Conservation (phyloP, 2,329 filamentous ascomycete species). For the Arachnomyces sp. region DNA sequence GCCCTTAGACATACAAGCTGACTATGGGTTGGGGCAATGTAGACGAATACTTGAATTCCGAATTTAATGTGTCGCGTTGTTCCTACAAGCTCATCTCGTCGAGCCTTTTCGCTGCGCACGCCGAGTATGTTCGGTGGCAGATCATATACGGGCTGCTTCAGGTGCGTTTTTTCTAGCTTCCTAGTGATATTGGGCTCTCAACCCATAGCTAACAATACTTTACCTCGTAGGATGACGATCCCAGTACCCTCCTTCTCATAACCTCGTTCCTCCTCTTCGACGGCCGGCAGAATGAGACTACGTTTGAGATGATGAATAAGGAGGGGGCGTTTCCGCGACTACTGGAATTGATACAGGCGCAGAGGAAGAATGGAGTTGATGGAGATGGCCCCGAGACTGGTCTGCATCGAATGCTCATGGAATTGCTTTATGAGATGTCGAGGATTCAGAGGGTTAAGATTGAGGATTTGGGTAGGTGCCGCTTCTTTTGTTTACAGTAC, state of each 20-base stretch:
- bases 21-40: constrained; percentile 15
- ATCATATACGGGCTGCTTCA: constrained; percentile 82
- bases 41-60: constrained; percentile 64
- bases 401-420: constrained; percentile 72
- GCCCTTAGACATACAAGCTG: constrained; percentile 4
- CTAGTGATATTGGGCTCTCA: background rate
- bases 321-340: constrained; percentile 78
- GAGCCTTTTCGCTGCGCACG: constrained; percentile 62
- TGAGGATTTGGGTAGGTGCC: constrained; percentile 63
- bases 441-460: constrained; percentile 72
- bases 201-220: background rate
- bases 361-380: constrained; percentile 45
- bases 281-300: constrained; percentile 65
- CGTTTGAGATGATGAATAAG: constrained; percentile 78
- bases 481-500: background rate
- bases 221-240: constrained; percentile 67
- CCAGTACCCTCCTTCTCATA: constrained; percentile 70
- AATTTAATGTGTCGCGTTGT: constrained; percentile 73
- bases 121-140: constrained; percentile 82
- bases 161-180: constrained; percentile 31
- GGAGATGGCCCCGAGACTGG: constrained; percentile 45
- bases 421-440: constrained; percentile 93
- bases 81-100: constrained; percentile 70
- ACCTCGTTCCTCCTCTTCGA: constrained; percentile 79
- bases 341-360: constrained; percentile 65